Percentiles rank a stretch among this genome's conserved stretches.
These are phyloP conservation scores for Chaetomidium leptoderma DNA, from an alignment of 495 filamentous ascomycete genomes.

Conservation along the genomic window DNA sequence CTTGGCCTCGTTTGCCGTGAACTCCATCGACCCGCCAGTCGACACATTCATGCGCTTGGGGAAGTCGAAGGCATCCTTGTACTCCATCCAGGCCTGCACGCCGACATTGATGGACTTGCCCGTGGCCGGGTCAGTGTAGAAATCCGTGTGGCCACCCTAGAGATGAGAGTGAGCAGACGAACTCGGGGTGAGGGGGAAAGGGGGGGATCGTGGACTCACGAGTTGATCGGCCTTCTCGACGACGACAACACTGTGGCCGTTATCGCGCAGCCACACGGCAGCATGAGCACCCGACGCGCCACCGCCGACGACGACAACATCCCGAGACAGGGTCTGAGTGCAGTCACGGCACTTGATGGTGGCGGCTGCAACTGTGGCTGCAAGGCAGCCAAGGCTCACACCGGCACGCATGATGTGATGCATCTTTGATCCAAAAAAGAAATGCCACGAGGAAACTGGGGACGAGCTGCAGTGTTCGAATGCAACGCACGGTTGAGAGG, in stretches of 20 bases:
- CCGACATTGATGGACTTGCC: slow-evolving; percentile 37
- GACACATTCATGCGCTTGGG: slow-evolving; percentile 36
- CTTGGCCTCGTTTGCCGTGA: slow-evolving; percentile 17
- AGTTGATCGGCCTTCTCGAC: slow-evolving; percentile 38
- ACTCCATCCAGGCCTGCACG: slow-evolving; percentile 30
- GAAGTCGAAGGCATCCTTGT: slow-evolving; percentile 23
- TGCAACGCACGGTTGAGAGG: neutral
- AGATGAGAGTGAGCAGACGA: slow-evolving; percentile 6
- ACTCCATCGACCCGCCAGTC: slow-evolving; percentile 18
- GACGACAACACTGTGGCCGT: slow-evolving; percentile 37
- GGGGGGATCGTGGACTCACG: slow-evolving; percentile 25
- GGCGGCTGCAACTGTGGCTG: neutral
- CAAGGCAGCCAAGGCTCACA: slow-evolving; percentile 5
- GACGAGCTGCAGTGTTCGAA: slow-evolving; percentile 1
- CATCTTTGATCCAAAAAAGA: neutral
- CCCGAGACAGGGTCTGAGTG: neutral
- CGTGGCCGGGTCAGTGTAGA: slow-evolving; percentile 32
- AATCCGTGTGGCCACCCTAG: slow-evolving; percentile 41
- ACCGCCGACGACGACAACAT: slow-evolving; percentile 43
- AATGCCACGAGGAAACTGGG: neutral
- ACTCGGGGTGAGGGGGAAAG: neutral
- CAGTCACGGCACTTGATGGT: neutral
- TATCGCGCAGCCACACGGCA: slow-evolving; percentile 40
- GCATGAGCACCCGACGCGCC: slow-evolving; percentile 45
- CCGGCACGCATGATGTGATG: slow-evolving; percentile 6